Evolutionary conservation across 78 protist species (phyloP).

Genomic region (Dictyostelium brefeldianum): DNA sequence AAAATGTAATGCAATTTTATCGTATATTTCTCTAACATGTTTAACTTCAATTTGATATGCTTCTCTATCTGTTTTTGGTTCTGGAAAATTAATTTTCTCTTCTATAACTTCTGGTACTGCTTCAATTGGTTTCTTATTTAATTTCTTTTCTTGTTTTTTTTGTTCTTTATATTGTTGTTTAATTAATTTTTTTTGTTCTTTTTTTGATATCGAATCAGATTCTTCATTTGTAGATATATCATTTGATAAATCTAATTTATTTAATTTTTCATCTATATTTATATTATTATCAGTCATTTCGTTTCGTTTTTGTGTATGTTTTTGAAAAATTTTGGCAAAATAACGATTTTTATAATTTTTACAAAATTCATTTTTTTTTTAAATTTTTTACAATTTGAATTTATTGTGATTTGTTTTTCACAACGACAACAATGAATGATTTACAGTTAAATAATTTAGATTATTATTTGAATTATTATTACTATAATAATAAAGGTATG

Average conservation of each 20-base stretch:
- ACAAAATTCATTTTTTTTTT: not conserved
- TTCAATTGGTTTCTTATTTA: not conserved
- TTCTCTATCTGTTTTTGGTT: conserved; percentile 70
- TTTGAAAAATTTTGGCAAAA: not conserved
- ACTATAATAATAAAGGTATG: not conserved
- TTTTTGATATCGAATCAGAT: not conserved
- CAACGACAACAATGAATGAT: not conserved
- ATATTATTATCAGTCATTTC: not conserved
- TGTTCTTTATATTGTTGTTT: conserved; percentile 27
- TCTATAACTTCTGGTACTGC: not conserved
- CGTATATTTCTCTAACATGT: conserved; percentile 82
- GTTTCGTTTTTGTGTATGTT: not conserved
- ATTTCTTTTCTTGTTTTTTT: conserved; percentile 7
- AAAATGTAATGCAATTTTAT: conserved; percentile 82
- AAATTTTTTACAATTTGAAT: not conserved
- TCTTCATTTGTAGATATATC: not conserved
- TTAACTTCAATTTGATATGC: conserved; percentile 69
- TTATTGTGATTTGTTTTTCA: not conserved
- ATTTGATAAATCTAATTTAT: not conserved
- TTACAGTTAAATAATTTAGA: not conserved
- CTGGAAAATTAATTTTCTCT: conserved; percentile 30
- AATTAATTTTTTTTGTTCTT: not conserved
- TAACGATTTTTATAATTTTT: not conserved
- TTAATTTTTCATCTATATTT: not conserved
- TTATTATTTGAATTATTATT: not conserved